These are phyloP conservation scores for Porcisia deanei DNA, from an alignment of 208 protist species.

Conservation along the genomic window DNA sequence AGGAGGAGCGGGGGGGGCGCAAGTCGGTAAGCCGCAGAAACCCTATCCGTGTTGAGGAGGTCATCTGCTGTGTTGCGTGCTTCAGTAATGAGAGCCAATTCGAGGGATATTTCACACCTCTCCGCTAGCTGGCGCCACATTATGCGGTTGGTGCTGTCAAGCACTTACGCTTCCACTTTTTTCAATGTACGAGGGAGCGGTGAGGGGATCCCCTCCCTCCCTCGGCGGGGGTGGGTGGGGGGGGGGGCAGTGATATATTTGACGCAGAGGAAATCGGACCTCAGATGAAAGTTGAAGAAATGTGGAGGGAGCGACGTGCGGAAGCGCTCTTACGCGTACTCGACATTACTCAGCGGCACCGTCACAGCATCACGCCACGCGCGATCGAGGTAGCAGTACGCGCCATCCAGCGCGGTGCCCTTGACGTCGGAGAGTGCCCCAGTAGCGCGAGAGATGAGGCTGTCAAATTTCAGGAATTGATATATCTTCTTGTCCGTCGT, in stretches of 20 bases:
- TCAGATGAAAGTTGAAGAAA: background rate
- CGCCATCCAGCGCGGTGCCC: constrained; percentile 58
- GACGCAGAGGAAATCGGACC: too few species aligned
- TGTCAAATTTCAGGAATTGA: constrained; percentile 83
- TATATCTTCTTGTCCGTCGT: constrained; percentile 49
- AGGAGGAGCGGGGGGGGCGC: too few species aligned
- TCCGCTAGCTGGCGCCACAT: too few species aligned
- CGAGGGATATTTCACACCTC: too few species aligned
- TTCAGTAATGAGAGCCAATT: too few species aligned
- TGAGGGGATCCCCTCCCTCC: too few species aligned
- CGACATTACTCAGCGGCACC: constrained; percentile 65
- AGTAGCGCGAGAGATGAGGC: constrained; percentile 43
- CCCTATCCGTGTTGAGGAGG: too few species aligned
- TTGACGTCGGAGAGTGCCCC: constrained; percentile 49
- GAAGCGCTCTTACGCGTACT: constrained; percentile 40
- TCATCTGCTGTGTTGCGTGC: too few species aligned
- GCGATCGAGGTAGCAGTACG: constrained; percentile 89
- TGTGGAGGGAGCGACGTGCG: background rate
- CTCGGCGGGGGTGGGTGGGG: background rate
- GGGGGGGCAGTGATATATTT: background rate
- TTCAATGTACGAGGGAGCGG: too few species aligned
- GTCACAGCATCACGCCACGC: constrained; percentile 65
- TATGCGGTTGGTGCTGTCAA: too few species aligned
- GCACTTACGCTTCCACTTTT: too few species aligned
- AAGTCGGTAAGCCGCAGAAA: too few species aligned